Conservation (phyloP, 306 rosid species). For the Spatholobus suberectus region DNA sequence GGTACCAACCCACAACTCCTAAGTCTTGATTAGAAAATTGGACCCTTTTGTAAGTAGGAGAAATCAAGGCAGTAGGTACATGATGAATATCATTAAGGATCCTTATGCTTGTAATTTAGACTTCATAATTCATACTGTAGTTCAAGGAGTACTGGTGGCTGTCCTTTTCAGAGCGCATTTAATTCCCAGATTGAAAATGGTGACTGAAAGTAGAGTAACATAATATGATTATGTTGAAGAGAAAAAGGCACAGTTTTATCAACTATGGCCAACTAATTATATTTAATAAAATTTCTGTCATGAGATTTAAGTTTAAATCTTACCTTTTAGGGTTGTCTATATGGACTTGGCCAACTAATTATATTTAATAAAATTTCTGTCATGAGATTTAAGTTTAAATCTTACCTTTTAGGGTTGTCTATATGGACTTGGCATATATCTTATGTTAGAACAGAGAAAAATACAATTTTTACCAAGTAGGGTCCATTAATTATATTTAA, state of each 20-base stretch:
- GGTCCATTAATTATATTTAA: neutral
- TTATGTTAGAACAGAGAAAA: neutral
- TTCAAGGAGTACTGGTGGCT: neutral
- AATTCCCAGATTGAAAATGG: neutral
- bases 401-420: neutral
- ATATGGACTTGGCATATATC: neutral
- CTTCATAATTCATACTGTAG: neutral
- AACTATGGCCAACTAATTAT: neutral
- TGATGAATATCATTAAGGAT: too few relatives aligned
- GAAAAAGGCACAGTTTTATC: neutral
- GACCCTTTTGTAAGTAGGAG: neutral
- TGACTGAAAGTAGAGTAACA: neutral
- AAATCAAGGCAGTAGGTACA: too few relatives aligned
- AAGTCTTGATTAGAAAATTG: neutral
- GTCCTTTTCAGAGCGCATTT: slow-evolving; percentile 17
- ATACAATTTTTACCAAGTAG: neutral
- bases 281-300: neutral
- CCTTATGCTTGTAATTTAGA: neutral
- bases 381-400: neutral
- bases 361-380: neutral
- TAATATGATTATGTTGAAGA: neutral
- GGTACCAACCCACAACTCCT: neutral
- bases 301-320: neutral
- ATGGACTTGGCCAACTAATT: neutral
- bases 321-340: neutral